Percentiles rank a stretch among this genome's conserved stretches.
Conservation (phyloP, 768 basidiomycete genomes). For the Tricholoma sp. region DNA sequence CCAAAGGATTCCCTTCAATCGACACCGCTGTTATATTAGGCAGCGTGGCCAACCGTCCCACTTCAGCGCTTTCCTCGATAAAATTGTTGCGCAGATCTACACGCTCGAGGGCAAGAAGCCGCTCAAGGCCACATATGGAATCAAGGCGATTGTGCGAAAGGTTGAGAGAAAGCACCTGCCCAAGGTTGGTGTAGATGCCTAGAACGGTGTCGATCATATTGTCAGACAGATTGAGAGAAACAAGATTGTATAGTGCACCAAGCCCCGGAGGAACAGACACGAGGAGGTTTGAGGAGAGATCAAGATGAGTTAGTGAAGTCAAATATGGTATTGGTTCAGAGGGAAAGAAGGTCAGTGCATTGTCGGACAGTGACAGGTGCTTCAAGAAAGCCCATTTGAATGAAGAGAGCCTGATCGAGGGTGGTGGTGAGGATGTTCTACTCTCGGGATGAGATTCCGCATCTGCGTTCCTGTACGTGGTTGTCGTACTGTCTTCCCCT, state of each 20-base stretch:
- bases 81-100: slow-evolving; percentile 80
- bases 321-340: slow-evolving; percentile 59
- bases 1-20: slow-evolving; percentile 82
- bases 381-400: slow-evolving; percentile 74
- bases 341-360: slow-evolving; percentile 78
- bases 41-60: slow-evolving; percentile 75
- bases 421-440: slow-evolving; percentile 23
- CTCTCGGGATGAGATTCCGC: slow-evolving; percentile 11
- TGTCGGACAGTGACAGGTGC: slow-evolving; percentile 74
- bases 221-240: slow-evolving; percentile 91
- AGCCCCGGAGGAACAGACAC: slow-evolving; percentile 83
- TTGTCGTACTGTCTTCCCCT: slow-evolving; percentile 15
- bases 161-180: slow-evolving; percentile 73
- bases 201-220: slow-evolving; percentile 98
- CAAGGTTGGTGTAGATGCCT: slow-evolving; percentile 78
- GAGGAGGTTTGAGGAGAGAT: slow-evolving; percentile 88
- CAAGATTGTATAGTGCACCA: slow-evolving; percentile 67
- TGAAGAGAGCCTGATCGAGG: slow-evolving; percentile 40
- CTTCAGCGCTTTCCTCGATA: slow-evolving; percentile 78
- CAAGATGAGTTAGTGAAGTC: slow-evolving; percentile 73
- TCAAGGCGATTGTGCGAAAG: slow-evolving; percentile 85
- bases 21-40: slow-evolving; percentile 79
- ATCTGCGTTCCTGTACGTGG: slow-evolving; percentile 3
- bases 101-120: slow-evolving; percentile 77
- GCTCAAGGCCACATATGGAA: slow-evolving; percentile 92